Evolutionary conservation across 2,329 filamentous ascomycete species (phyloP).

Genomic region (Alternaria solani): DNA sequence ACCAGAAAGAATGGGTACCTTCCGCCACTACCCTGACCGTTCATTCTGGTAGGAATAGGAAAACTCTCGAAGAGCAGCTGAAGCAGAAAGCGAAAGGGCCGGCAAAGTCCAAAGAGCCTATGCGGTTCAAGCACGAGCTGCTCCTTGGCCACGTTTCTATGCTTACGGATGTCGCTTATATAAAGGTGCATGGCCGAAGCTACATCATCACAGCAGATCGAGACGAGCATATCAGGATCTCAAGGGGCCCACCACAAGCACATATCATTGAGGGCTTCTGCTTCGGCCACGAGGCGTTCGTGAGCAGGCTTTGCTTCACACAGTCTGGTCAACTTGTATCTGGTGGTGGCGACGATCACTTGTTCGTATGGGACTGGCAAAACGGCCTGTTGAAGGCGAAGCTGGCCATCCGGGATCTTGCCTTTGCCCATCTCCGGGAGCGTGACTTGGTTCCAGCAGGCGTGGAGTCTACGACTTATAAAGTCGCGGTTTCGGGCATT

Average conservation of each 20-base stretch:
- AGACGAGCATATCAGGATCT: constrained; percentile 88
- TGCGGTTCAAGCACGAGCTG: constrained; percentile 75
- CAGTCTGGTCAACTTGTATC: constrained; percentile 74
- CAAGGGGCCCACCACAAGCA: constrained; percentile 79
- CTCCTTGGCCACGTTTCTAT: constrained; percentile 95
- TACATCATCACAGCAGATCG: constrained; percentile 74
- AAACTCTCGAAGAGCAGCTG: constrained; percentile 65
- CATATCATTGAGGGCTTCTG: constrained; percentile 91
- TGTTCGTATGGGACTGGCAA: constrained; percentile 86
- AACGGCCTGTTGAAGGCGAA: constrained; percentile 63
- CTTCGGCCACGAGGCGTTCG: constrained; percentile 85
- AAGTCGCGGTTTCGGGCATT: constrained; percentile 61
- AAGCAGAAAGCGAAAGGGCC: constrained; percentile 53
- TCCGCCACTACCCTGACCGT: constrained; percentile 67
- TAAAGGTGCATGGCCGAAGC: constrained; percentile 58
- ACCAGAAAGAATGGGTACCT: constrained; percentile 56
- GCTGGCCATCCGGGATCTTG: constrained; percentile 52
- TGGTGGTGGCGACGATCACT: constrained; percentile 81
- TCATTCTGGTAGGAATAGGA: constrained; percentile 67
- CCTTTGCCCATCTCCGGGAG: constrained; percentile 28
- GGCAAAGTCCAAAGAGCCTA: constrained; percentile 58
- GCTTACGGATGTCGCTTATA: constrained; percentile 76
- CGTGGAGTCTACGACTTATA: constrained; percentile 32
- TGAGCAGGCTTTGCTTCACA: constrained; percentile 77
- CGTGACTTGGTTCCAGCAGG: constrained; percentile 22